phyloP scores from a whole-genome alignment of 1,284 basidiomycete species.

The Ustilago cynodontis region DNA sequence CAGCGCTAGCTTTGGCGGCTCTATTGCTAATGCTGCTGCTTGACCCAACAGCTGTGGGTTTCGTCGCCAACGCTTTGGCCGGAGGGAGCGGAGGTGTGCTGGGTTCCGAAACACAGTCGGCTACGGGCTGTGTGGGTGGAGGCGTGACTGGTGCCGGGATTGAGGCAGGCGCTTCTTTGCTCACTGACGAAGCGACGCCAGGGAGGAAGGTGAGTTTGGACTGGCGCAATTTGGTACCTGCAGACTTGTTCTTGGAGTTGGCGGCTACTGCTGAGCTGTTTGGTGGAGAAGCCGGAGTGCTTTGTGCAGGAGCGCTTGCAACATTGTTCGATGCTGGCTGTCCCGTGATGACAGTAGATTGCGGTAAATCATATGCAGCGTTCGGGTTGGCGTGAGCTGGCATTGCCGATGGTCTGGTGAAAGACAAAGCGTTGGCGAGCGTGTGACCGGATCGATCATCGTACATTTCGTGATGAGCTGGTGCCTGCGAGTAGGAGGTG shows the following conservation, averaged over 20 bases:
- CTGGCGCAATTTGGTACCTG: conserved; percentile 22
- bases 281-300: not conserved
- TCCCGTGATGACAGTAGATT: not conserved
- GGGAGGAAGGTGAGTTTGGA: conserved; percentile 24
- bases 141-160: not conserved
- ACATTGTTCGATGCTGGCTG: not conserved
- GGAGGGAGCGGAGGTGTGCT: conserved; percentile 37
- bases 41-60: conserved; percentile 2
- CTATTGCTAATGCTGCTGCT: not conserved
- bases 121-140: not conserved
- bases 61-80: conserved; percentile 28
- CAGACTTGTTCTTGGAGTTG: conserved; percentile 3
- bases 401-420: conserved; percentile 7
- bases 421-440: conserved; percentile 26
- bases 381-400: not conserved
- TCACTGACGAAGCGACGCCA: conserved; percentile 19
- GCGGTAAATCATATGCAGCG: not conserved
- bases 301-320: not conserved
- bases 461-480: not conserved
- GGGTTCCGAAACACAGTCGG: conserved; percentile 12
- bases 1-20: not conserved
- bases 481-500: not conserved
- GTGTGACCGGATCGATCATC: conserved; percentile 18
- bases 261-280: not conserved
- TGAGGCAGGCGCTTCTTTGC: not conserved